Evolutionary conservation across 148 eudicot genomes (phyloP).

Genomic region (Camellia granthamiana): DNA sequence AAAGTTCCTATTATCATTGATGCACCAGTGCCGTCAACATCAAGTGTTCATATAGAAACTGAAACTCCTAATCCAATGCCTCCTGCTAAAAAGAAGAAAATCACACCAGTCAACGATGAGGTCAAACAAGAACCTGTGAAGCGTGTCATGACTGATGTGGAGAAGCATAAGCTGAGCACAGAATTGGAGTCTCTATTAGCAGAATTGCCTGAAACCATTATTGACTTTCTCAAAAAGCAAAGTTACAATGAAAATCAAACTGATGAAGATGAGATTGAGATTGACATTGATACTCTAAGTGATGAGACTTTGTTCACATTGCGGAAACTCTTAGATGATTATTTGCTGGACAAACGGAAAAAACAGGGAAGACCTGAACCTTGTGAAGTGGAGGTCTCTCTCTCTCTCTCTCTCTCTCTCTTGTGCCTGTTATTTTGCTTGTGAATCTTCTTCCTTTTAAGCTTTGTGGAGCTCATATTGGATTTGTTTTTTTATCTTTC

Average conservation of each 20-base stretch:
- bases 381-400: slow-evolving; percentile 68
- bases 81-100: slow-evolving; percentile 56
- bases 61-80: slow-evolving; percentile 41
- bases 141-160: slow-evolving; percentile 50
- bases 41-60: slow-evolving; percentile 38
- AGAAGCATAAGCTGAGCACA: slow-evolving; percentile 53
- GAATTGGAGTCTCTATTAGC: slow-evolving; percentile 54
- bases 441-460: neutral
- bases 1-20: slow-evolving; percentile 45
- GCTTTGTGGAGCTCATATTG: neutral
- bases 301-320: slow-evolving; percentile 62
- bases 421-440: neutral
- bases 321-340: slow-evolving; percentile 76
- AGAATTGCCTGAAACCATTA: slow-evolving; percentile 64
- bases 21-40: slow-evolving; percentile 32
- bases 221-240: slow-evolving; percentile 66
- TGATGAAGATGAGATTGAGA: slow-evolving; percentile 88
- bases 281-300: slow-evolving; percentile 67
- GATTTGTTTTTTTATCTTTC: slow-evolving; percentile 9
- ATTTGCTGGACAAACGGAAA: slow-evolving; percentile 52
- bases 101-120: slow-evolving; percentile 22
- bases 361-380: slow-evolving; percentile 43
- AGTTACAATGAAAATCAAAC: slow-evolving; percentile 45
- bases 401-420: slow-evolving; percentile 1
- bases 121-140: slow-evolving; percentile 45